Percentiles rank a stretch among this genome's conserved stretches.
phyloP scores from a whole-genome alignment of 768 basidiomycete genomes.

The Podaxis mareebaensis region DNA sequence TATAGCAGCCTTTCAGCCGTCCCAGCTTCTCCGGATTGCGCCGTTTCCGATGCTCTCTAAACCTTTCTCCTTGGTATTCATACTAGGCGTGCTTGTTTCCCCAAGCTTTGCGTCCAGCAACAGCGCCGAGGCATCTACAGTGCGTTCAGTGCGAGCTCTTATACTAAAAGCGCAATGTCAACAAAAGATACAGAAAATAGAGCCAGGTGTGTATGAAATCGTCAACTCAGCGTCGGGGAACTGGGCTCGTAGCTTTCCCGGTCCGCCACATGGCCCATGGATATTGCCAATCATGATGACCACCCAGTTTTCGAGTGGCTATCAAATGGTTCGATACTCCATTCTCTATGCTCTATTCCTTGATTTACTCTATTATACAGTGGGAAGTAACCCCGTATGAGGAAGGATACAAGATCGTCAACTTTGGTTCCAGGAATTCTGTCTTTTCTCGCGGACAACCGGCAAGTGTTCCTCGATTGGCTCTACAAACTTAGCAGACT shows the following conservation, averaged over 20 bases:
- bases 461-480: not conserved
- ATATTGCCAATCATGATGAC: not conserved
- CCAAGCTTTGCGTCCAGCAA: not conserved
- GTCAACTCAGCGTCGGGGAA: not conserved
- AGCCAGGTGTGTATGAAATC: slow-evolving; percentile 8
- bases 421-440: not conserved
- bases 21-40: too few relatives aligned
- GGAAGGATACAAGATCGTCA: slow-evolving; percentile 13
- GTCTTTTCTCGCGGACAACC: not conserved
- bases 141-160: not conserved
- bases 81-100: not conserved
- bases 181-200: not conserved
- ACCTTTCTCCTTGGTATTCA: not conserved
- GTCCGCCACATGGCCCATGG: slow-evolving; percentile 11
- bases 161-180: too few relatives aligned
- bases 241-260: slow-evolving; percentile 7
- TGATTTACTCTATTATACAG: not conserved
- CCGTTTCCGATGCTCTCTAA: not conserved
- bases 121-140: not conserved
- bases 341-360: not conserved
- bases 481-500: not conserved
- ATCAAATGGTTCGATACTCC: not conserved
- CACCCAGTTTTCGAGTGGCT: not conserved
- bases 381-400: slow-evolving; percentile 5
- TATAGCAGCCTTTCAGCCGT: too few relatives aligned